Conservation (phyloP, 495 filamentous ascomycete species). For the Penicillium parvum region DNA sequence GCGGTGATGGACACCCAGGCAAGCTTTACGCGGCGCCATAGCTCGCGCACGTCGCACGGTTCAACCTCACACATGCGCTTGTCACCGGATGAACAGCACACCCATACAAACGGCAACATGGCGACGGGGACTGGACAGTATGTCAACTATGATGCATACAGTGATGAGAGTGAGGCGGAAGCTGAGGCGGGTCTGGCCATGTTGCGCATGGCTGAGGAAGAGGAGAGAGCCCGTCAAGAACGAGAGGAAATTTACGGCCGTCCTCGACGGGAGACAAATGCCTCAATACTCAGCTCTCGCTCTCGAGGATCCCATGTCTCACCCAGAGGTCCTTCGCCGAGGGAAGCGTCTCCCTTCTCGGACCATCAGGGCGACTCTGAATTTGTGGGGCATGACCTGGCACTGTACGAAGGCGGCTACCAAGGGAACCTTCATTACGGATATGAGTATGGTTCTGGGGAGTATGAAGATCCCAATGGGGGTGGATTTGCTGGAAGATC, state of each 20-base stretch:
- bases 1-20: constrained; percentile 36
- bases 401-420: constrained; percentile 69
- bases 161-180: constrained; percentile 85
- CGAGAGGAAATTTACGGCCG: constrained; percentile 38
- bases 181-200: constrained; percentile 81
- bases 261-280: constrained; percentile 49
- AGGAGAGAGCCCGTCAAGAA: constrained; percentile 56
- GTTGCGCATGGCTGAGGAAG: constrained; percentile 78
- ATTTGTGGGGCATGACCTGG: constrained; percentile 67
- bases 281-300: constrained; percentile 34
- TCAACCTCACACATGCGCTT: constrained; percentile 21
- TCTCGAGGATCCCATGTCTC: constrained; percentile 26
- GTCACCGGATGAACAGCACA: constrained; percentile 42
- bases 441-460: constrained; percentile 41
- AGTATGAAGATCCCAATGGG: constrained; percentile 13
- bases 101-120: constrained; percentile 48
- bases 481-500: constrained; percentile 15
- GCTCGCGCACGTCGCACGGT: constrained; percentile 20
- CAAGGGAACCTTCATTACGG: constrained; percentile 70
- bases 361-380: constrained; percentile 55
- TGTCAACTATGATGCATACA: constrained; percentile 52
- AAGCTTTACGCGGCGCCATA: constrained; percentile 23
- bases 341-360: constrained; percentile 12
- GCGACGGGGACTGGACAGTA: constrained; percentile 41
- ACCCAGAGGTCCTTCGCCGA: constrained; percentile 19